Percentiles rank a stretch among this genome's conserved stretches.
Evolutionary conservation across 768 basidiomycete species (phyloP).

Genomic region (Psilocybe subaeruginosa): DNA sequence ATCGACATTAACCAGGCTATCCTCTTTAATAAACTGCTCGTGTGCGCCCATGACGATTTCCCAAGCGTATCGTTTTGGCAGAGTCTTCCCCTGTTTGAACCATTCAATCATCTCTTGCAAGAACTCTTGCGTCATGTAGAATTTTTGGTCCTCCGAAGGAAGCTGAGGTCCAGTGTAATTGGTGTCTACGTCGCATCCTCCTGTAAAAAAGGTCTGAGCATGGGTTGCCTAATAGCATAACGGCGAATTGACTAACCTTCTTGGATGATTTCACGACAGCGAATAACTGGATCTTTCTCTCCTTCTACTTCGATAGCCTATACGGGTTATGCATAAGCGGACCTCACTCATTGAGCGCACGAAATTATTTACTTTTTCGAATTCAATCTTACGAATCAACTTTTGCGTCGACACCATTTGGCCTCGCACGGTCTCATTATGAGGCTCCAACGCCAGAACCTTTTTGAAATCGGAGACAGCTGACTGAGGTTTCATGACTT

Average conservation of each 20-base stretch:
- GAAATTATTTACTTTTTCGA: conserved; percentile 73
- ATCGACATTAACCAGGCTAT: conserved; percentile 77
- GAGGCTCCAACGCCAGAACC: conserved; percentile 81
- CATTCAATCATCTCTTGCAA: conserved; percentile 84
- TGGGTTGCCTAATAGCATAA: too few species aligned
- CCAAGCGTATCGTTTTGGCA: conserved; percentile 91
- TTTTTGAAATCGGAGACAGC: conserved; percentile 90
- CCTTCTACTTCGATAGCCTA: conserved; percentile 94
- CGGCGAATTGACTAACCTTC: conserved; percentile 53
- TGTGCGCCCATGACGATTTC: conserved; percentile 92
- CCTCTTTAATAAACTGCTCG: conserved; percentile 72
- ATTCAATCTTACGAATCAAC: conserved; percentile 85
- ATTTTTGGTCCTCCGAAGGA: conserved; percentile 62
- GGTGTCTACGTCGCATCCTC: conserved; percentile 78
- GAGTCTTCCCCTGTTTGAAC: conserved; percentile 94
- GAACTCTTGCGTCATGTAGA: conserved; percentile 76
- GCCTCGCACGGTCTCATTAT: conserved; percentile 76
- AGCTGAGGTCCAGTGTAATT: conserved; percentile 79
- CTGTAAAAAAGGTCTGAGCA: conserved; percentile 33
- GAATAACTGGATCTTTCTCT: conserved; percentile 75
- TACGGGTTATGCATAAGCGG: background rate
- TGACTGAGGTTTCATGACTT: conserved; percentile 83
- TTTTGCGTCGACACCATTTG: conserved; percentile 92
- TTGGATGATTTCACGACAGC: conserved; percentile 78
- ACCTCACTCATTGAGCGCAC: background rate